Evolutionary conservation across 2,329 filamentous ascomycete genomes (phyloP).

Genomic region (Aureobasidium uvarum): DNA sequence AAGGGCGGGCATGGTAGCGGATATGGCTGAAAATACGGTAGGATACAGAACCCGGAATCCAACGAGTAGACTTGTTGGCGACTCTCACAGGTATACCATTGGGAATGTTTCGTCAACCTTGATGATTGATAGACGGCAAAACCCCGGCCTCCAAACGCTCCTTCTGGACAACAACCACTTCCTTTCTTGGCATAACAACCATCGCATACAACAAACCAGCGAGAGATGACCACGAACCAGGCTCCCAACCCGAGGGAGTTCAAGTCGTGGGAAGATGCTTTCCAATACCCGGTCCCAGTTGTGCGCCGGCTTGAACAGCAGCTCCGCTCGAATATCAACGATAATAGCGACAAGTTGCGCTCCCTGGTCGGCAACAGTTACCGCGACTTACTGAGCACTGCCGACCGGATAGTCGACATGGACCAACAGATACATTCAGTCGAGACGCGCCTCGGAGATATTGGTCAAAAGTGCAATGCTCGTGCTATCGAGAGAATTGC

Average conservation of each 20-base stretch:
- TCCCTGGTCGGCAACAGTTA: constrained; percentile 69
- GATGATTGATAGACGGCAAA: background rate
- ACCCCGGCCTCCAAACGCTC: background rate
- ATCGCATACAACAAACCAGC: constrained; percentile 29
- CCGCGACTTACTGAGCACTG: constrained; percentile 84
- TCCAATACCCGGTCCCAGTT: constrained; percentile 62
- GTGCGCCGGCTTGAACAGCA: constrained; percentile 64
- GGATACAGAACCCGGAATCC: background rate
- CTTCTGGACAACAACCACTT: constrained; percentile 23
- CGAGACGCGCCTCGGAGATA: constrained; percentile 66
- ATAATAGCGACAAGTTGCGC: constrained; percentile 65
- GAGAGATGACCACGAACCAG: constrained; percentile 46
- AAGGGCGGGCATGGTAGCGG: too few relatives aligned
- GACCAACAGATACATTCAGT: constrained; percentile 71
- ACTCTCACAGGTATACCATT: background rate
- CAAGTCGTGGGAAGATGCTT: constrained; percentile 65
- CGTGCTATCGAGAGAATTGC: constrained; percentile 65
- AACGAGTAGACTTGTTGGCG: background rate
- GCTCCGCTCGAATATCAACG: constrained; percentile 60
- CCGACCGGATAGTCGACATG: constrained; percentile 92
- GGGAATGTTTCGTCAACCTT: background rate
- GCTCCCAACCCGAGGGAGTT: constrained; percentile 57
- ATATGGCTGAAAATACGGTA: too few relatives aligned
- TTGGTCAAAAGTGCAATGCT: constrained; percentile 76
- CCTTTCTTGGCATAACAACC: constrained; percentile 9